Conservation (phyloP, 192 early-diverging fungal species). For the Coemansia sp. region DNA sequence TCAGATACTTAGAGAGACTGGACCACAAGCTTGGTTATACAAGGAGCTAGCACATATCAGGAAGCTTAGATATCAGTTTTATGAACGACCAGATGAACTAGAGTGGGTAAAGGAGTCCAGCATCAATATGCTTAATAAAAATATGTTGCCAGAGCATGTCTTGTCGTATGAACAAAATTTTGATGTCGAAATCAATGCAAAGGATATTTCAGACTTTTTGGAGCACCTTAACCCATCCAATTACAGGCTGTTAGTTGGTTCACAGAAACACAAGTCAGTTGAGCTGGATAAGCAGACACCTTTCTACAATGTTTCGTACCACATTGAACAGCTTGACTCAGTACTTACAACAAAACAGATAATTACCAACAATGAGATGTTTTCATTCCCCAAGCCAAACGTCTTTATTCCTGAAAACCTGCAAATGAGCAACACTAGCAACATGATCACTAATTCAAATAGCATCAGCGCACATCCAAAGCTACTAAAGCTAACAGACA, state of each 20-base stretch:
- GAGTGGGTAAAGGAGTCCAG: slow-evolving; percentile 64
- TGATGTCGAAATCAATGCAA: slow-evolving; percentile 61
- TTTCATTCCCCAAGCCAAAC: slow-evolving; percentile 44
- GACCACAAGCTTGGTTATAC: slow-evolving; percentile 29
- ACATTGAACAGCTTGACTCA: slow-evolving; percentile 27
- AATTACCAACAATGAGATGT: neutral
- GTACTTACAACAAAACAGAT: neutral
- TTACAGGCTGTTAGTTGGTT: slow-evolving; percentile 54
- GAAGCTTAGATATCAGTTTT: slow-evolving; percentile 57
- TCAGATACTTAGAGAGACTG: slow-evolving; percentile 14
- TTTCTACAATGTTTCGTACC: slow-evolving; percentile 81
- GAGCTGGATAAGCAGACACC: slow-evolving; percentile 55
- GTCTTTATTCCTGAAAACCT: slow-evolving; percentile 72
- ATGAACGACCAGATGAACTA: too few relatives aligned
- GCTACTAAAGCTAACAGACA: slow-evolving; percentile 13
- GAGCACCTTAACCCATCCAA: slow-evolving; percentile 58
- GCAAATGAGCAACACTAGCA: slow-evolving; percentile 53
- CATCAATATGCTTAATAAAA: slow-evolving; percentile 68
- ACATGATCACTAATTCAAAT: too few relatives aligned
- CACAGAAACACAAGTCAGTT: slow-evolving; percentile 25
- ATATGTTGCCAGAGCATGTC: slow-evolving; percentile 61
- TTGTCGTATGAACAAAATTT: slow-evolving; percentile 61
- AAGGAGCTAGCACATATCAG: slow-evolving; percentile 31
- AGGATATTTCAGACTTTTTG: slow-evolving; percentile 60
- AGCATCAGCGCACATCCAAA: neutral